Base-by-base conservation (phyloP, 441 rosid species). In the Adansonia rubrostipa region DNA sequence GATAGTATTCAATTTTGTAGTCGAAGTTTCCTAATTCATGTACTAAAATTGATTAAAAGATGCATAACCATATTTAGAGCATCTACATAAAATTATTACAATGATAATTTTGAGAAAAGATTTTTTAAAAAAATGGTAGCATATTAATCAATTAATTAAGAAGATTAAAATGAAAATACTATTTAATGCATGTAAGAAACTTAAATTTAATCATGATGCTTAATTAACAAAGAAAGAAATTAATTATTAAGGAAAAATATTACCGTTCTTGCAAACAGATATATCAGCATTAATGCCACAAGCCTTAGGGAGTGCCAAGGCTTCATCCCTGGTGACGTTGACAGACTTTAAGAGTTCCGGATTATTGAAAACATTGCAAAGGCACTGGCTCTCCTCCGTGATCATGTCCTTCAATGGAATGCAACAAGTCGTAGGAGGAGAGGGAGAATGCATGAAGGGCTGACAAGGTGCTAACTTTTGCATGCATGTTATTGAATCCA, bases 281-380 rank as follows among this genome's bases (percentile, higher is more conserved):
- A 82, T 9, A 65, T 92, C 88, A n/a, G 80, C 78, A 0, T 79
- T 76, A 5, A 87, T 86, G 14, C 91, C 93, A 73, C 97, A 92
- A 2, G 88, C 84, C 36, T 81, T 81, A 2, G 93, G 86, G 24
- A 92, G 86, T 5, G 22, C 80, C n/a, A 90, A 60, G 44, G 90
- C 91, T 22, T 86, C 80, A 1, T 79, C 85, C 75, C 57, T 75
- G 51, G 88, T 87, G 64, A 89, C 11, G 56, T 88, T 87, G 68
- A 89, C 71, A 62, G 79, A 73, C 61, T 81, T 82, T 74, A 87
- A 75, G 75, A 89, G 10, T 5, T 74, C 85, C 0, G 80, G 80
- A 73, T 88, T 79, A 56, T 72, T 76, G 22, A 87, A 78, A 4
- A 82, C 80, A 4, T 81, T 47, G 83, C 97, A 89, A 0, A 92